A percentile compares a stretch with the other conserved stretches of the same genome.
Conservation (phyloP, 2,329 filamentous ascomycete species). For the Fusarium devonianum region DNA sequence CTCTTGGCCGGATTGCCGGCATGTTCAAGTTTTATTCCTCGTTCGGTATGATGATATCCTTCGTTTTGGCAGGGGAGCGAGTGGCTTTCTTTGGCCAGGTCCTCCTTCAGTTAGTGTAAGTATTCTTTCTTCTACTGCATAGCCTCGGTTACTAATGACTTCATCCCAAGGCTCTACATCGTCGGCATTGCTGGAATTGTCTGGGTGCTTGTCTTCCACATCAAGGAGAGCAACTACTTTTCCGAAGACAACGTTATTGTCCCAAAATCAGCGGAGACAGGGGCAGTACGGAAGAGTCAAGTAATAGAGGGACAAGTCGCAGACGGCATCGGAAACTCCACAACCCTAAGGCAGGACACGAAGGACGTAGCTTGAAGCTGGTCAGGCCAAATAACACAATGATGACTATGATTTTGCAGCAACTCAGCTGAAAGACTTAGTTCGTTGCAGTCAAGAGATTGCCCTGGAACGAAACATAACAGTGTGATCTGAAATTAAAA, state of each 20-base stretch:
- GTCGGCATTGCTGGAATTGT: neutral
- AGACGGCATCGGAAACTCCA: too few relatives aligned
- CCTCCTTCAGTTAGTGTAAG: neutral
- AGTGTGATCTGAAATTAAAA: too few relatives aligned
- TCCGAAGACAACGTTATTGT: neutral
- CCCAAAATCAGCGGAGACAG: neutral
- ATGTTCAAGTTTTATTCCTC: neutral
- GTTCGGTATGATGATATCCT: neutral
- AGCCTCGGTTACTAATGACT: neutral
- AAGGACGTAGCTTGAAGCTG: too few relatives aligned
- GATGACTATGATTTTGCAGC: too few relatives aligned
- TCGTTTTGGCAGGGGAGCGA: neutral
- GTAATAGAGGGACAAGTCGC: too few relatives aligned
- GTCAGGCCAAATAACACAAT: too few relatives aligned
- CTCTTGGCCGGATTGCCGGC: neutral
- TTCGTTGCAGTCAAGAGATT: too few relatives aligned
- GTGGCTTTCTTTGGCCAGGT: neutral
- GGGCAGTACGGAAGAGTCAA: too few relatives aligned
- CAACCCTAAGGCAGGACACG: too few relatives aligned
- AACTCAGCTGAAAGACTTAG: too few relatives aligned
- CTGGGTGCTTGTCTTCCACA: conserved; percentile 1
- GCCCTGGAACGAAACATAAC: too few relatives aligned
- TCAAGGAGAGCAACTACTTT: neutral
- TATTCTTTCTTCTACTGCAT: neutral
- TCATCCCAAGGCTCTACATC: neutral